Percentiles rank a stretch among this genome's conserved stretches.
These are phyloP conservation scores for Chlorella variabilis DNA, from an alignment of 163 green algal genomes.

Conservation along the genomic window DNA sequence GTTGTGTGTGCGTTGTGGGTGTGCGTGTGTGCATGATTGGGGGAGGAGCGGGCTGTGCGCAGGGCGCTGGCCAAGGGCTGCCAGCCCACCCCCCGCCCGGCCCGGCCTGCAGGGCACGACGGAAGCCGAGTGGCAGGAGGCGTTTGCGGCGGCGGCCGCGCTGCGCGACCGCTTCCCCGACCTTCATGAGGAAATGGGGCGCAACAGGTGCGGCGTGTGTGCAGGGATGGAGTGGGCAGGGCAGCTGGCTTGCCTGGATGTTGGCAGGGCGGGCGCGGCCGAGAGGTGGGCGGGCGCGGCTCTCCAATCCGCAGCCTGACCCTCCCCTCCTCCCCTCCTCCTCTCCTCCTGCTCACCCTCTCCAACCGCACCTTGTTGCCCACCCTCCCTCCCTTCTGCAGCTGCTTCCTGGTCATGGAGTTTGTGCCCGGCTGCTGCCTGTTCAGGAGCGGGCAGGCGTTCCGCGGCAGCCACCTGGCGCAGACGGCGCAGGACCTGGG, in stretches of 20 bases:
- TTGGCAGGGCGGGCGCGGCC: too few species aligned
- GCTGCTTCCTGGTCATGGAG: slow-evolving; percentile 76
- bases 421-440: slow-evolving; percentile 67
- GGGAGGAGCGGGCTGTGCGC: too few species aligned
- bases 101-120: slow-evolving; percentile 53
- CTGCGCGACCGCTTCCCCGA: slow-evolving; percentile 18
- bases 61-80: too few species aligned
- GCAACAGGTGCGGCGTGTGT: neutral
- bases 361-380: too few species aligned
- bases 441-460: slow-evolving; percentile 51
- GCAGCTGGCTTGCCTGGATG: neutral
- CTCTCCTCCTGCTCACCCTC: neutral
- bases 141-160: slow-evolving; percentile 34
- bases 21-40: too few species aligned
- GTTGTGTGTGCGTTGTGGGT: neutral
- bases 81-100: too few species aligned
- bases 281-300: too few species aligned
- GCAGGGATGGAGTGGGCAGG: neutral
- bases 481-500: slow-evolving; percentile 58
- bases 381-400: neutral
- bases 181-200: slow-evolving; percentile 45
- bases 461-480: slow-evolving; percentile 31
- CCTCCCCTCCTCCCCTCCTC: neutral
- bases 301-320: neutral
- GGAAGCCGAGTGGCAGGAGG: slow-evolving; percentile 64